Conservation (phyloP, 2,329 filamentous ascomycete genomes). For the Colletotrichum melonis region DNA sequence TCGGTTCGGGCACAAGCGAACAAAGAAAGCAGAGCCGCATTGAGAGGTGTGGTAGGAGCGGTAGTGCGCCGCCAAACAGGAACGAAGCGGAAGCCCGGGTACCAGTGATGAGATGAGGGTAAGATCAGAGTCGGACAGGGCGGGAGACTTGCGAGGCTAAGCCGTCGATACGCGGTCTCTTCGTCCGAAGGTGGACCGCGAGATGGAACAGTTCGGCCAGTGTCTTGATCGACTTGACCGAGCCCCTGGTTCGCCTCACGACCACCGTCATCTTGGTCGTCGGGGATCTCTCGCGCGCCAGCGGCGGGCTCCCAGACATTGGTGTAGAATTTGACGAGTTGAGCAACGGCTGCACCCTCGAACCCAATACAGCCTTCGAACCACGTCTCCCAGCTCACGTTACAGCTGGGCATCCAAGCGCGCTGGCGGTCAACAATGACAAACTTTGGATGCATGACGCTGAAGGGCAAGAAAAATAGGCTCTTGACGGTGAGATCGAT, state of each 20-base stretch:
- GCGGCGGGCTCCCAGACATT: conserved; percentile 68
- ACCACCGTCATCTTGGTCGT: background rate
- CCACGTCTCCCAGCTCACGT: conserved; percentile 90
- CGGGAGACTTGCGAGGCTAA: conserved; percentile 31
- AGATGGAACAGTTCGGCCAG: background rate
- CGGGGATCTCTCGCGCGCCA: conserved; percentile 6
- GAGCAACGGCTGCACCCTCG: conserved; percentile 68
- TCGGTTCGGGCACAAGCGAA: conserved; percentile 66
- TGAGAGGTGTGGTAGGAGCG: conserved; percentile 75
- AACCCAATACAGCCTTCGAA: conserved; percentile 81
- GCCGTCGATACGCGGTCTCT: conserved; percentile 22
- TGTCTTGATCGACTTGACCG: background rate
- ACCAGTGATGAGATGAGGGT: conserved; percentile 78
- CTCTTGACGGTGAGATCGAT: conserved; percentile 80
- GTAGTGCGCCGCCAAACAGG: conserved; percentile 62
- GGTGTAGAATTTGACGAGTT: conserved; percentile 75
- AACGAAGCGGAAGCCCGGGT: conserved; percentile 71
- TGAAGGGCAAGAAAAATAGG: conserved; percentile 82
- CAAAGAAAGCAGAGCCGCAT: conserved; percentile 71
- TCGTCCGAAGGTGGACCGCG: conserved; percentile 8
- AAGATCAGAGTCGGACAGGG: conserved; percentile 71
- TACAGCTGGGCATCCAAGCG: conserved; percentile 82
- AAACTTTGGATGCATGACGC: conserved; percentile 91
- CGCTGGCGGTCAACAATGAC: conserved; percentile 75
- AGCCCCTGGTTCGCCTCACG: background rate